Evolutionary conservation across 1,284 basidiomycete genomes (phyloP).

Genomic region (Somion occarium): DNA sequence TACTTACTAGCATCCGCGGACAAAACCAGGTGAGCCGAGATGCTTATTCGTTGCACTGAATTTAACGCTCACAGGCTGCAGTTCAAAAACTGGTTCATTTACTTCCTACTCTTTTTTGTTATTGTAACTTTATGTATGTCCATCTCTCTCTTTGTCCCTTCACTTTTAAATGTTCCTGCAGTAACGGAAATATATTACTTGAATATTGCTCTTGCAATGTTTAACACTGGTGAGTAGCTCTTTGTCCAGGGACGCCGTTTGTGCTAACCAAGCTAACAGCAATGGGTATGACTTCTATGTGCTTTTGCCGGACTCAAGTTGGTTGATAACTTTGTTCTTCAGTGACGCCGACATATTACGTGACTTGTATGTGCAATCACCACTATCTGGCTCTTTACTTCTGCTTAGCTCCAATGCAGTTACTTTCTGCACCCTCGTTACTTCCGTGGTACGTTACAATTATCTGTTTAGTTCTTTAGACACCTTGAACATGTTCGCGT

Average conservation of each 20-base stretch:
- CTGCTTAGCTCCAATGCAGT: constrained; percentile 23
- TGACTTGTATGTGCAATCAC: constrained; percentile 36
- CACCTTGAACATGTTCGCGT: background rate
- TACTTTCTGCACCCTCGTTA: constrained; percentile 51
- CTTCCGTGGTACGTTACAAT: constrained; percentile 35
- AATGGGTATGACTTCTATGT: constrained; percentile 27
- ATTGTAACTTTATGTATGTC: constrained; percentile 42
- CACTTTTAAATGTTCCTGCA: constrained; percentile 9
- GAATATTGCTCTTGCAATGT: constrained; percentile 66
- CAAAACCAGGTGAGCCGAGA: constrained; percentile 26
- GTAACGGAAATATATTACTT: constrained; percentile 62
- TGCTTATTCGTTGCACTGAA: background rate
- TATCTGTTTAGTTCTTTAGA: too few species aligned
- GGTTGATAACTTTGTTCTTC: constrained; percentile 10
- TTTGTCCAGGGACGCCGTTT: too few species aligned
- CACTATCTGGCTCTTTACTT: background rate
- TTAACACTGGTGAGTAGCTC: constrained; percentile 45
- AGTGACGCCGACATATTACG: constrained; percentile 60
- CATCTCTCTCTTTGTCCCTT: background rate
- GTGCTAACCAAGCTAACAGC: too few species aligned
- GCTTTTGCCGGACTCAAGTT: too few species aligned
- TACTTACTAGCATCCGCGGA: constrained; percentile 58
- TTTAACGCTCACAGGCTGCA: constrained; percentile 6
- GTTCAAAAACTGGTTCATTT: constrained; percentile 60
- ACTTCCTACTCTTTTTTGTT: constrained; percentile 53